Evolutionary conservation across 1,284 basidiomycete genomes (phyloP).

Genomic region (Exsudoporus floridanus): DNA sequence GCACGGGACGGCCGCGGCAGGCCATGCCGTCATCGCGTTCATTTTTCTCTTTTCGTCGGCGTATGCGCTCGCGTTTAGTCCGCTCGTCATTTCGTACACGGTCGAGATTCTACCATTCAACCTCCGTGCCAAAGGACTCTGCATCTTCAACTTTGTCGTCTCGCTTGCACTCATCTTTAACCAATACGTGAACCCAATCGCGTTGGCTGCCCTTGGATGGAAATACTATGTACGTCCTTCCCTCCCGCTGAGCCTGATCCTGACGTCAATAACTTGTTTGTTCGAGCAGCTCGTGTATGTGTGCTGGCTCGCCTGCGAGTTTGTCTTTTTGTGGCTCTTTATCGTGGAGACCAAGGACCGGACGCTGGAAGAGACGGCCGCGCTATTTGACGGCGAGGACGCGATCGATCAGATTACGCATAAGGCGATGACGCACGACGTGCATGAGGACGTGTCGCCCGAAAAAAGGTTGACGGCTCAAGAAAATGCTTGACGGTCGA

Average conservation of each 20-base stretch:
- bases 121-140: constrained; percentile 79
- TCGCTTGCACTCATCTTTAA: constrained; percentile 73
- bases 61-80: constrained; percentile 72
- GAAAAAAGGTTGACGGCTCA: constrained; percentile 33
- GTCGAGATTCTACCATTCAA: constrained; percentile 73
- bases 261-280: not conserved
- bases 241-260: no score
- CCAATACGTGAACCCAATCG: constrained; percentile 83
- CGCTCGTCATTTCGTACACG: constrained; percentile 72
- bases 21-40: constrained; percentile 70
- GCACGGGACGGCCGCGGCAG: constrained; percentile 45
- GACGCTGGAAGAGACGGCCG: constrained; percentile 74
- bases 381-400: constrained; percentile 67
- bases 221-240: constrained; percentile 52
- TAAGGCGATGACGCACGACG: constrained; percentile 23
- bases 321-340: constrained; percentile 63
- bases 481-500: not conserved
- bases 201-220: constrained; percentile 59
- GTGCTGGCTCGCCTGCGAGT: constrained; percentile 66
- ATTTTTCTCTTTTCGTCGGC: constrained; percentile 73
- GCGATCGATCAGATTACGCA: constrained; percentile 44
- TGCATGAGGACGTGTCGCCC: constrained; percentile 30
- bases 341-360: constrained; percentile 71
- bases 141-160: constrained; percentile 67
- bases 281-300: constrained; percentile 58